Evolutionary conservation across 2,329 filamentous ascomycete species (phyloP), one percentile per base, ranked within the genome.

Genomic region (Coleophoma eucalyptorum): DNA sequence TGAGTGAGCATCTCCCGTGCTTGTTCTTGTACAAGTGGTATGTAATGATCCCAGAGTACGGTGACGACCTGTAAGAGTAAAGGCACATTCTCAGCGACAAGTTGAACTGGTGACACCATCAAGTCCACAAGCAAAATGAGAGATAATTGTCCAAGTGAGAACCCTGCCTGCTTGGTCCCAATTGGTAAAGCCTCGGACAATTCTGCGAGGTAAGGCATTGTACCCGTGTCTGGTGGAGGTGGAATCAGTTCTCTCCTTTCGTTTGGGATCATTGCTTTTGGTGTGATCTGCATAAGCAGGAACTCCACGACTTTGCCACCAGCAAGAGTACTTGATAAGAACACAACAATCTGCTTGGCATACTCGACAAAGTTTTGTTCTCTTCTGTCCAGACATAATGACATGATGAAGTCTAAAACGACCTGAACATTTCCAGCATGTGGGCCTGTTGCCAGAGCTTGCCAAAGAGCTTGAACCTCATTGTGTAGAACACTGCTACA

Each of bases 291-390:
- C 69, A 95, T 79, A 26, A 97, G 74, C 49, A 99, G 77, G 59
- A 97, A 97, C 57, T 99, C 94, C 11, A 99, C 86, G 3, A 99
- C 92, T 63, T 96, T 95, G 44, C 89, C 86, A 1, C 92, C 92
- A 2, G 92, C 84, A 65, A 70, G 87, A 63, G 80, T 96, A 57
- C 90, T 94, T 0, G 94, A 95, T 5, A 99, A 69, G 66, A 97
- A 97, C 1, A 99, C 95, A 15, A 97, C 91, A 48, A 99, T 94
- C 68, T 99, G 94, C 72, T 97, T 99, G 5, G 93, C 93, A 65
- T 95, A 96, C 60, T 97, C 90, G 50, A 99, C 93, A 67, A 97
- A 99, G 61, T 97, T 97, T 63, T 99, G 94, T 67, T 99, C 95
- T 45, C 93, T 85, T 32, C 93, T 85, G 62, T 99, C 94, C 11